Percentiles rank a stretch among this genome's conserved stretches.
phyloP scores from a whole-genome alignment of 495 filamentous ascomycete species.

The Niebla homalea region DNA sequence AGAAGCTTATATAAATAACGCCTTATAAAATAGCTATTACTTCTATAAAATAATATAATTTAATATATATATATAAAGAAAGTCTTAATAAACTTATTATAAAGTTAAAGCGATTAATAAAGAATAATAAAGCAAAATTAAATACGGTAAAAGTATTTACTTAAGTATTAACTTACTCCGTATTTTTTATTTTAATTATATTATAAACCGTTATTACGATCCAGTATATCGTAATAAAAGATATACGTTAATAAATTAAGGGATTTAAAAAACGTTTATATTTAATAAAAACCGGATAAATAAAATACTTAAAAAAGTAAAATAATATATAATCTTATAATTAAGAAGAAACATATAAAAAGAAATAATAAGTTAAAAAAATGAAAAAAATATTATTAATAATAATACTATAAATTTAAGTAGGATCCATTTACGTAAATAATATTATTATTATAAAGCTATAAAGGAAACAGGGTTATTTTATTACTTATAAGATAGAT shows the following conservation, averaged over 20 bases:
- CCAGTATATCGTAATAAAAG: neutral
- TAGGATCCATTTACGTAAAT: too few species aligned
- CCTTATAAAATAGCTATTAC: neutral
- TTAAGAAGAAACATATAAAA: neutral
- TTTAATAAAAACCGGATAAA: neutral
- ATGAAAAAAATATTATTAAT: neutral
- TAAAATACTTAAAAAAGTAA: constrained; percentile 1
- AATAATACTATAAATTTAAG: neutral
- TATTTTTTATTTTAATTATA: neutral
- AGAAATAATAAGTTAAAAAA: neutral
- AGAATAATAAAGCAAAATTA: neutral
- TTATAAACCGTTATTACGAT: neutral
- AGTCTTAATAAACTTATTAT: too few species aligned
- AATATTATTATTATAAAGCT: too few species aligned
- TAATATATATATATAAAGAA: too few species aligned
- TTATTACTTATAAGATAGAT: constrained; percentile 1
- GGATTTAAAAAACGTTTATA: neutral
- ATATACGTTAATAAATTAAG: neutral
- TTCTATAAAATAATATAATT: neutral
- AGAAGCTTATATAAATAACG: neutral
- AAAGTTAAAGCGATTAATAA: neutral
- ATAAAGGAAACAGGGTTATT: neutral
- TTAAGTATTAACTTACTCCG: neutral
- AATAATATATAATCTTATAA: neutral
- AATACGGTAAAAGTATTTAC: neutral